These are phyloP conservation scores for Dioscorea zingiberensis DNA, from an alignment of 106 monocot species.

Conservation along the genomic window DNA sequence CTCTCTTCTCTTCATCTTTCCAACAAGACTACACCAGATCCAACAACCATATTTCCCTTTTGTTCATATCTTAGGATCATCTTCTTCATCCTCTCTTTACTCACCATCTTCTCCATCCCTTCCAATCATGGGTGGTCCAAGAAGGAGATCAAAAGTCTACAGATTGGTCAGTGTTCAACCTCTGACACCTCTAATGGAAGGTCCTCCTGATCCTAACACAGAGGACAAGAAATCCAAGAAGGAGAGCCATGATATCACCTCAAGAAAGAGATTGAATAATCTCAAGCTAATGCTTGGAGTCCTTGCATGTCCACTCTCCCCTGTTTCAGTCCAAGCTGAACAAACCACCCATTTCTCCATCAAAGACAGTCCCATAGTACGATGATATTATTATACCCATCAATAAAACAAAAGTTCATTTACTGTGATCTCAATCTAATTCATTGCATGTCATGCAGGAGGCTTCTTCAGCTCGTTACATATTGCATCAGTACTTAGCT, in stretches of 20 bases:
- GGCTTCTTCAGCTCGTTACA: constrained; percentile 44
- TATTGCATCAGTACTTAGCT: constrained; percentile 58
- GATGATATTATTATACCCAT: neutral
- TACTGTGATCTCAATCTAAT: too few species aligned
- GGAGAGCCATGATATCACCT: constrained; percentile 16
- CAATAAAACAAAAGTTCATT: too few species aligned
- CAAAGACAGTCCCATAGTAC: constrained; percentile 32
- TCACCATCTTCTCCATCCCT: too few species aligned
- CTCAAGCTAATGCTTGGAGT: constrained; percentile 44
- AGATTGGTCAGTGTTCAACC: constrained; percentile 18
- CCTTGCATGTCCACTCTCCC: constrained; percentile 51
- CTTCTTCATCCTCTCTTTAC: too few species aligned
- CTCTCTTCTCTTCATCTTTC: too few species aligned
- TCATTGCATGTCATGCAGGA: constrained; percentile 15
- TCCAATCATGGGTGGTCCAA: constrained; percentile 15
- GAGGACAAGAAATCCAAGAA: constrained; percentile 21
- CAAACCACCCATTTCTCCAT: constrained; percentile 7
- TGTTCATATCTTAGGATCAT: neutral
- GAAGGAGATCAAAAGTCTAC: constrained; percentile 10
- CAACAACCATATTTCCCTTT: too few species aligned
- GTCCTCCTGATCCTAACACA: constrained; percentile 28
- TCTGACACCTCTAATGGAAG: constrained; percentile 45
- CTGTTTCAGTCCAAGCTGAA: constrained; percentile 19
- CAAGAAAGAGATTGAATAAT: constrained; percentile 11
- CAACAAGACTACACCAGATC: too few species aligned